Base-by-base conservation (phyloP, 129 eudicot species). In the Centaurea solstitialis region DNA sequence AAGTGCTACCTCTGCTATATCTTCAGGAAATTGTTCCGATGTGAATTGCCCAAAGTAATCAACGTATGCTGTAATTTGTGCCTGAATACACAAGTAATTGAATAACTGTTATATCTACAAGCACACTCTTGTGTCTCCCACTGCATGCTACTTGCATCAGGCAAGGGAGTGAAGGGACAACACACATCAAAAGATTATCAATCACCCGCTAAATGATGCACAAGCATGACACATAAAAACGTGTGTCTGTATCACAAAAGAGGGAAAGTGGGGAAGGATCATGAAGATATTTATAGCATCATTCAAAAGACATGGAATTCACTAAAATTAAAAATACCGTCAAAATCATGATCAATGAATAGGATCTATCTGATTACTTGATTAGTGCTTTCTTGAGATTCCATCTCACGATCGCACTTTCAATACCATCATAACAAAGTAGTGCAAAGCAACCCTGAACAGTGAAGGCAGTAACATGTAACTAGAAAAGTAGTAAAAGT, bases 11-110 rank as follows among this genome's bases (percentile, higher is more conserved):
- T 91, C 93, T 0, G 88, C 83, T 75, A 91, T 81, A 84, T 91
- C 97, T 68, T 91, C 93, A 9, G 97, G 88, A 85, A 92, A 92
- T 73, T 88, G 97, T 76, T 90, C 93, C 21, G 97, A 92, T 62
- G 91, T 92, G 87, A 92, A 92, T 70, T 92, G 97, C 71, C 90
- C 97, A 75, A 92, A 92, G 85, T 90, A 90, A 40, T 92, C 97
- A 74, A 92, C 97, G 72, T 92, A 92, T 15, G 97, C 97, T 71
- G 88, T 90, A 21, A 86, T 86, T 74, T 92, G 92, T 78, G 92
- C 97, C 97, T 92, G 70, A 4, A 50, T 22, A 80, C 24, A 40
- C 20, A 26, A 85, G 43, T 23, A 28, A 35, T 37, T 67, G 62
- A 64, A 69, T 57, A 78, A 66, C 22, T 21, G 12, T 65, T 59